Evolutionary conservation across 1,284 basidiomycete species (phyloP), one percentile per base, ranked within the genome.

Genomic region (Inonotus obliquus): DNA sequence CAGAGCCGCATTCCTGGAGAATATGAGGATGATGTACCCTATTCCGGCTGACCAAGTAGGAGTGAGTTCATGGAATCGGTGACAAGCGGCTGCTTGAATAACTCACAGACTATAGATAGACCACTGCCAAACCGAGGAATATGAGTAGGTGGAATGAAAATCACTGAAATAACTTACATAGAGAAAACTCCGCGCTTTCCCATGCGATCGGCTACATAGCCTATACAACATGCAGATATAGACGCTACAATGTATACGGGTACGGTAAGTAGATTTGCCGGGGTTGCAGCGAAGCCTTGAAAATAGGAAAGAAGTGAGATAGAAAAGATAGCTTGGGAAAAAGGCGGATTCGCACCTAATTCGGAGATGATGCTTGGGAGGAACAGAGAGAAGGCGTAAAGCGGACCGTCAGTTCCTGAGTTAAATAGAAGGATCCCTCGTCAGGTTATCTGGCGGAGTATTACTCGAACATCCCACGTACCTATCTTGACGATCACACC

Each of bases 341-440:
- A 21, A 13, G 39, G 48, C 4, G 41, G 17, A 45, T 17, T 48
- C 65, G 71, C 38, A 69, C 70, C 60, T 63, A 86, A 83, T 73
- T 86, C 74, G 63, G 79, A 84, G 71, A 88, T 87, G 67, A 89
- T 89, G 45, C 81, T 86, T 4, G 89, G 89, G 38, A 89, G 75
- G 75, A 91, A 91, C 45, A 90, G 71, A 5, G 84, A 78, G 71
- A 91, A 90, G 1, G 88, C 86, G 67, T 90, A 91, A 37, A 91
- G 72, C 0, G 88, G 86, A 70, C 79, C 83, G 67, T 85, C 84
- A 52, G 72, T 73, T 25, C 85, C 85, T 68, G 71, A 75, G 83
- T 69, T 4, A 85, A 58, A 78, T 84, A n/a, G 7, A 19, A 14
- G 10, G 19, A 19, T 2, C 10, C 17, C 49, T 25, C 27, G 49